Conservation (phyloP, 441 rosid genomes). For the Aleurites moluccanus region DNA sequence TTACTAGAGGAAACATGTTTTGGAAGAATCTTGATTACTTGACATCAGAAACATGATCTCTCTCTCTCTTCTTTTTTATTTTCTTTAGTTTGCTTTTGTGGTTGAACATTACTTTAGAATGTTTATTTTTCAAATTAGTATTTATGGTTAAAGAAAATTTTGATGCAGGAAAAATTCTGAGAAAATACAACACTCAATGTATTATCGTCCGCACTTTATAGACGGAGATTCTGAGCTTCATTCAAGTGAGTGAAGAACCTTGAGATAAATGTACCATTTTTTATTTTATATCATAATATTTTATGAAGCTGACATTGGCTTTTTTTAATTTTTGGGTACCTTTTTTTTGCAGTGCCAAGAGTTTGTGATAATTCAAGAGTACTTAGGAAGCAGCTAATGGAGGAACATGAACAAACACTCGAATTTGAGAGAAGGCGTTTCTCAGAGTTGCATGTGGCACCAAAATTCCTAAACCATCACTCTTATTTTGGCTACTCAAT, state of each 20-base stretch:
- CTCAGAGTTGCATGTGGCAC: conserved; percentile 38
- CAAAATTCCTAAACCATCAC: conserved; percentile 37
- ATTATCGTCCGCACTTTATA: conserved; percentile 39
- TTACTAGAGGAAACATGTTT: background rate
- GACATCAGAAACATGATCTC: background rate
- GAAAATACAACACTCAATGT: conserved; percentile 50
- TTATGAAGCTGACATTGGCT: conserved; percentile 6
- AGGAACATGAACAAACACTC: conserved; percentile 51
- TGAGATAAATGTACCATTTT: background rate
- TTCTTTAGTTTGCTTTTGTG: background rate
- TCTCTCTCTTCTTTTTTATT: background rate
- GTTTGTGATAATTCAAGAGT: conserved; percentile 47
- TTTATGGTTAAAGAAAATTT: background rate
- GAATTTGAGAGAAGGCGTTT: conserved; percentile 47
- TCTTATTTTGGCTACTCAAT: conserved; percentile 50
- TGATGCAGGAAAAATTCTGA: conserved; percentile 51
- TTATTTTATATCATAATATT: background rate
- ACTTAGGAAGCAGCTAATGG: conserved; percentile 43
- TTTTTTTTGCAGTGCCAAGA: conserved; percentile 38
- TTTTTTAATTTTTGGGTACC: background rate
- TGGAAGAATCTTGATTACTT: background rate
- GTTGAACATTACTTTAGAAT: background rate
- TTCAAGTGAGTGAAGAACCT: conserved; percentile 42
- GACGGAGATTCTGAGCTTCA: conserved; percentile 70
- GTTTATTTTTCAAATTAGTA: background rate